Evolutionary conservation across 1,284 basidiomycete species (phyloP), one percentile per base, ranked within the genome.

Genomic region (Stygiomarasmius scandens): DNA sequence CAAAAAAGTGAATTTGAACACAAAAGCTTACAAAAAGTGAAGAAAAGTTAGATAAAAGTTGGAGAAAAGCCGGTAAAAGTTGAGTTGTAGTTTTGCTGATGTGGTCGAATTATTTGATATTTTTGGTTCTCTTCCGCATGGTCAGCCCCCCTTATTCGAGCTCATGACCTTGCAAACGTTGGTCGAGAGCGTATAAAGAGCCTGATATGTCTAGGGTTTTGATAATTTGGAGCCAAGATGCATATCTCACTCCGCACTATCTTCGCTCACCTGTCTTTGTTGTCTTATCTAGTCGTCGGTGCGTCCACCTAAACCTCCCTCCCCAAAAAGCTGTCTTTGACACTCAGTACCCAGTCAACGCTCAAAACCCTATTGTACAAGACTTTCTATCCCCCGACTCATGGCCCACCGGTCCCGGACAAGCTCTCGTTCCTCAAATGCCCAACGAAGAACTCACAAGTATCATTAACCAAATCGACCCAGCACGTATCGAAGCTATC

Each of bases 341-440:
- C 6, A 4, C 6, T 16, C 20, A 1, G 3, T 19, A 24, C 22
- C 22, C 51, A 59, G 58, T 47, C 14, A 34, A 44, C 36, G 41
- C 38, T 16, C 58, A 60, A 48, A 23, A 54, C 20, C 45, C 55
- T n/a, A 16, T 23, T 25, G 29, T 50, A 2, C 51, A 56, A 12
- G 58, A 56, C 23, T 48, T 52, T 27, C 25, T 58, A 2, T 46
- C 57, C 6, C 57, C 66, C 20, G 73, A 74, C 44, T 58, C 67
- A 43, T 82, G 81, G 81, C 80, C 81, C 20, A 67, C 72, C 5
- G 82, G 81, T 11, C 81, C 79, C 14, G 81, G 81, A 12, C 63
- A 68, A 36, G 45, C 66, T 5, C 68, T 80, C 29, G 62, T 69
- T 20, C 69, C 78, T 3, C 81, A 83, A 64, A 61, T 70, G 36